Evolutionary conservation across 164 flowering plant species (phyloP).

Genomic region (Tinospora cordifolia): DNA sequence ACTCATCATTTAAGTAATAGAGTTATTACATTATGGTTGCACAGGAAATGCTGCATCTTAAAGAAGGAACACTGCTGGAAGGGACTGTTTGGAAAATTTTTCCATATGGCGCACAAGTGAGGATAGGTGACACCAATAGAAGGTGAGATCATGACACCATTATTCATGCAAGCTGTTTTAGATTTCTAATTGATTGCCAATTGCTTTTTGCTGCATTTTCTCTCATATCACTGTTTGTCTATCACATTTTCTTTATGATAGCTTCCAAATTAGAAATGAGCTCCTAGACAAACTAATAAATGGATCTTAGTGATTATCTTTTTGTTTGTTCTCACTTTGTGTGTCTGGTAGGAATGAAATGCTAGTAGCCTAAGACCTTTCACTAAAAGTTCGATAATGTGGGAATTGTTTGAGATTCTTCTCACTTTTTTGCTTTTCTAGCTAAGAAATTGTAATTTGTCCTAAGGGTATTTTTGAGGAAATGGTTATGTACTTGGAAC

Average conservation of each 20-base stretch:
- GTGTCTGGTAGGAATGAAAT: too few species aligned
- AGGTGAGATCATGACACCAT: constrained; percentile 37
- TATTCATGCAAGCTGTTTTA: background rate
- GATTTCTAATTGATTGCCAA: background rate
- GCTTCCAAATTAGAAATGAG: background rate
- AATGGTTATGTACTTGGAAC: too few species aligned
- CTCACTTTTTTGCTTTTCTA: too few species aligned
- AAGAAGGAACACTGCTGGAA: constrained; percentile 80
- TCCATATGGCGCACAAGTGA: constrained; percentile 90
- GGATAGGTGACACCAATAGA: constrained; percentile 70
- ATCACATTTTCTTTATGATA: background rate
- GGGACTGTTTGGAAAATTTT: constrained; percentile 74
- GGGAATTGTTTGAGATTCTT: too few species aligned
- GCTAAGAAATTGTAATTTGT: too few species aligned
- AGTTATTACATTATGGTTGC: constrained; percentile 10
- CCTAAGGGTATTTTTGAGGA: too few species aligned
- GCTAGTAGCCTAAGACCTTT: too few species aligned
- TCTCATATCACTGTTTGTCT: background rate
- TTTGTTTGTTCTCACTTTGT: too few species aligned
- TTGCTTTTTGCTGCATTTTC: background rate
- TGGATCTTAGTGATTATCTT: background rate
- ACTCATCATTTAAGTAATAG: background rate
- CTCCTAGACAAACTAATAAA: background rate
- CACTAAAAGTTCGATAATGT: too few species aligned
- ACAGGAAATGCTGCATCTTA: constrained; percentile 64